Evolutionary conservation across 2,329 filamentous ascomycete species (phyloP).

Genomic region (Blastomyces silverae): DNA sequence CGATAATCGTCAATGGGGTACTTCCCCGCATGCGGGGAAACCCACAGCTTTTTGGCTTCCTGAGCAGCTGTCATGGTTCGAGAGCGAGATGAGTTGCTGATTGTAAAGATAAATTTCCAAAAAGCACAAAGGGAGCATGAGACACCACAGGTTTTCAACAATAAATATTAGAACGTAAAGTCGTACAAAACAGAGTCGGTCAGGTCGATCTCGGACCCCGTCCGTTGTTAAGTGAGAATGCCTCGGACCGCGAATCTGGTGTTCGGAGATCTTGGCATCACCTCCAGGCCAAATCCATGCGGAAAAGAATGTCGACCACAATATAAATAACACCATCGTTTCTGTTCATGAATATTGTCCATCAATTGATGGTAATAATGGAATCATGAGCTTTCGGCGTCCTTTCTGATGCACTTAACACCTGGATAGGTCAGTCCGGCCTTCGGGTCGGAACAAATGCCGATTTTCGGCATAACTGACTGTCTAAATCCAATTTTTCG

Average conservation of each 20-base stretch:
- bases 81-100: not conserved
- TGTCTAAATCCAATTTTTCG: not conserved
- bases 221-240: not conserved
- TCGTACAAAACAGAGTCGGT: not conserved
- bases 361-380: not conserved
- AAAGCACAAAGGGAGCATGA: not conserved
- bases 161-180: not conserved
- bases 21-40: conserved; percentile 19
- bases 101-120: not conserved
- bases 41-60: conserved; percentile 16
- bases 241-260: not conserved
- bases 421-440: not conserved
- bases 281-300: not conserved
- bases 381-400: not conserved
- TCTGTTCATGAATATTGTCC: not conserved
- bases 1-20: conserved; percentile 21
- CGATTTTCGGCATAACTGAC: not conserved
- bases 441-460: not conserved
- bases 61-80: not conserved
- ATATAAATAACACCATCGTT: not conserved
- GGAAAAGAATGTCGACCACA: not conserved
- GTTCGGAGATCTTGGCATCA: not conserved
- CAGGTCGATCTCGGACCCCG: not conserved
- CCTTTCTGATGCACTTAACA: not conserved
- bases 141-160: not conserved